phyloP scores from a whole-genome alignment of 2,329 filamentous ascomycete genomes.

The Pestalotiopsis sp. region DNA sequence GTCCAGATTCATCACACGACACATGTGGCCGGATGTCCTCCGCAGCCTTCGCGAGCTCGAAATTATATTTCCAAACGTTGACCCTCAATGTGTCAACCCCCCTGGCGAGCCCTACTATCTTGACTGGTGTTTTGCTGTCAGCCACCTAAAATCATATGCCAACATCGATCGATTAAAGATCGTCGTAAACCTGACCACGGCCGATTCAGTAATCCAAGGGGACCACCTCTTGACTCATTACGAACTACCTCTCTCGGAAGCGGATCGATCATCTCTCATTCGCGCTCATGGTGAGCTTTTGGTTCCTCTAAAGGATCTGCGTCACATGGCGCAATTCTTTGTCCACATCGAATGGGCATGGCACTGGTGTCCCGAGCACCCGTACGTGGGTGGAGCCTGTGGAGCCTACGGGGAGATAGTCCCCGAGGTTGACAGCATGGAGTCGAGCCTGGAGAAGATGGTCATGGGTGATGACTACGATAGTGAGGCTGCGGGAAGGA shows the following conservation, averaged over 20 bases:
- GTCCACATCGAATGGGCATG: conserved; percentile 16
- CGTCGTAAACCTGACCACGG: conserved; percentile 4
- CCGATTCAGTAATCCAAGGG: conserved; percentile 1
- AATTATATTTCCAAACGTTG: conserved; percentile 15
- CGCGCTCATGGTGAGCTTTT: conserved; percentile 2
- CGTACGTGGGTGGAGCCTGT: neutral
- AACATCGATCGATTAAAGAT: conserved; percentile 12
- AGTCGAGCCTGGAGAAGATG: conserved; percentile 15
- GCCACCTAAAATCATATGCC: conserved; percentile 14
- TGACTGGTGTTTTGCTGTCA: conserved; percentile 18
- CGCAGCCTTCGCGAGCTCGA: conserved; percentile 14
- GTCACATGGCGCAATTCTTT: conserved; percentile 14
- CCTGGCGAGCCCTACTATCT: conserved; percentile 3
- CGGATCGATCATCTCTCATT: neutral
- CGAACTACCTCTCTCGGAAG: neutral
- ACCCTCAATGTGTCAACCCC: neutral
- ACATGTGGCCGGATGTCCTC: conserved; percentile 20
- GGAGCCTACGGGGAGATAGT: neutral
- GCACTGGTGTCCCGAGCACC: conserved; percentile 10
- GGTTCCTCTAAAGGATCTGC: conserved; percentile 7
- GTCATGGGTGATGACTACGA: conserved; percentile 17
- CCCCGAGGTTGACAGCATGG: conserved; percentile 7
- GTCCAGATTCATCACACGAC: conserved; percentile 17
- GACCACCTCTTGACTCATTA: neutral
- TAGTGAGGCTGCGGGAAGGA: conserved; percentile 12